Base-by-base conservation (phyloP, 83 land plant species). In the Picea abies region DNA sequence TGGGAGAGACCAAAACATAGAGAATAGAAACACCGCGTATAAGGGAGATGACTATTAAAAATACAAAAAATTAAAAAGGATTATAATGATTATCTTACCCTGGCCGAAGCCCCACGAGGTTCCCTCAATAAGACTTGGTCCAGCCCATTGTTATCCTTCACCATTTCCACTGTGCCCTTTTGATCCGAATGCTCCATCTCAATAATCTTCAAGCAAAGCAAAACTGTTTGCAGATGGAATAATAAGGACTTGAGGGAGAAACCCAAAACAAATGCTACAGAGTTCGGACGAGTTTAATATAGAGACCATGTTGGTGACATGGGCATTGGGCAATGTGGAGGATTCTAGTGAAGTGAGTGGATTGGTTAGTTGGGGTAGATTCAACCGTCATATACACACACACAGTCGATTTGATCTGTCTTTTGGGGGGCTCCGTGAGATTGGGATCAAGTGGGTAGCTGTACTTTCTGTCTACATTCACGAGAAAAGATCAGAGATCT, bases 141-240 rank as follows among this genome's bases (percentile, higher is more conserved):
- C 14, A 92, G 86, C 56, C 94, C 94, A 87, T 88, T 88, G 90
- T 89, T 90, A 66, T 90, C 92, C 63, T 87, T 90, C 63, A 82
- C 77, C 19, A 88, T 78, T 65, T 92, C 90, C 26, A 82, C 79
- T 10, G 90, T 83, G 10, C 85, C 85, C 66, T 81, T 85, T 23
- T 67, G 56, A 83, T 92, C 90, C 82, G 86, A 78, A 87, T 92
- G 94, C 78, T 92, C 90, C 94, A 92, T 92, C 49, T 82, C 79
- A 83, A 16, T 71, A 11, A 12, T 4, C n/a, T 75, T 20, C 82
- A 7, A 81, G n/a, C 44, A 65, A 41, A n/a, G 3, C 4, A 16
- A 58, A 25, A 16, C 37, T 6, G 22, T n/a, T 39, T 71, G 7
- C 52, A 71, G 76, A 71, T 39, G 76, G 22, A 39, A 19, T 17